phyloP scores from a whole-genome alignment of 2,329 filamentous ascomycete genomes.

The Colletotrichum camelliae region DNA sequence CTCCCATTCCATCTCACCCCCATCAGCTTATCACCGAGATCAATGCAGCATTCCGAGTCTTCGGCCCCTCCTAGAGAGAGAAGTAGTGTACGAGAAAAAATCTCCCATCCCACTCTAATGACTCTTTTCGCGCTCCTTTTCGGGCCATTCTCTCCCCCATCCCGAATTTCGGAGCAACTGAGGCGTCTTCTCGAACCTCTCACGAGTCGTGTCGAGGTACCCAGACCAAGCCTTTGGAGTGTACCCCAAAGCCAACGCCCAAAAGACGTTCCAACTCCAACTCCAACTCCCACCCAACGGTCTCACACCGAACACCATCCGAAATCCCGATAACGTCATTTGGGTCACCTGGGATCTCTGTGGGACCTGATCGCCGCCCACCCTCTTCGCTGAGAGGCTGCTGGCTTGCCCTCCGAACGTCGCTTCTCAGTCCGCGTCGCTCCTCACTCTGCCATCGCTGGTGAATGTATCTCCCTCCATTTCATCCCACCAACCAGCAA shows the following conservation, averaged over 20 bases:
- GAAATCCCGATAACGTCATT: conserved; percentile 22
- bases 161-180: conserved; percentile 16
- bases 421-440: background rate
- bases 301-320: conserved; percentile 20
- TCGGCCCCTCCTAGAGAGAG: background rate
- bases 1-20: conserved; percentile 5
- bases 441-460: background rate
- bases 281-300: background rate
- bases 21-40: conserved; percentile 18
- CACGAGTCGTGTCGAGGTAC: conserved; percentile 1
- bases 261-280: background rate
- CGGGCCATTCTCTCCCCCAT: background rate
- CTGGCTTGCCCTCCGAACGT: background rate
- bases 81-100: background rate
- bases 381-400: background rate
- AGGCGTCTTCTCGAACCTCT: conserved; percentile 3
- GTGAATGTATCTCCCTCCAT: background rate
- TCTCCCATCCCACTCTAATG: background rate
- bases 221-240: background rate
- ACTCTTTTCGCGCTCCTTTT: background rate
- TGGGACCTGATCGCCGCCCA: conserved; percentile 22
- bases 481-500: conserved; percentile 11
- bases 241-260: background rate
- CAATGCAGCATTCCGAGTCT: conserved; percentile 13
- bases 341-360: conserved; percentile 20